These are phyloP conservation scores for Fusarium falciforme DNA, from an alignment of 2,329 filamentous ascomycete species.

Conservation along the genomic window DNA sequence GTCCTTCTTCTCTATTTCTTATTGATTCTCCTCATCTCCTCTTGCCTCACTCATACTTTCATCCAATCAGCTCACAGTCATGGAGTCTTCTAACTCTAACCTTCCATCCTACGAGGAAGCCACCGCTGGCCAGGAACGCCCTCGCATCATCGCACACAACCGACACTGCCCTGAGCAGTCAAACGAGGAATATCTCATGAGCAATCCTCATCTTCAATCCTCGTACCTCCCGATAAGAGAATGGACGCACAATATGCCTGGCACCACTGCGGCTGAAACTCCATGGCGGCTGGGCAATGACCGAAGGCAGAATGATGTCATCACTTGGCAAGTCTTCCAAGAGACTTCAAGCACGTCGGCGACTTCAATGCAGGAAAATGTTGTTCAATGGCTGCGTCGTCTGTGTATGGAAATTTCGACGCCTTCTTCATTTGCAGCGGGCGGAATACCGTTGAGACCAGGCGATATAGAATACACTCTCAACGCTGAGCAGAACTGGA, in stretches of 20 bases:
- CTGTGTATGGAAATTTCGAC: background rate
- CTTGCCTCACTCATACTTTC: background rate
- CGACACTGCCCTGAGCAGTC: background rate
- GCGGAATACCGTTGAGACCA: background rate
- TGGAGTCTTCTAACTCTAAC: background rate
- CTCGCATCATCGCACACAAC: background rate
- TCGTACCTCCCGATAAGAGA: background rate
- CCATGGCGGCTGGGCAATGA: background rate
- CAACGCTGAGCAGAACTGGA: background rate
- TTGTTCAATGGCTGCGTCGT: background rate
- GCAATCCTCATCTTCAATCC: background rate
- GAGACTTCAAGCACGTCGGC: background rate
- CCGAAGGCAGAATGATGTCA: background rate
- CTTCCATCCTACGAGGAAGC: background rate
- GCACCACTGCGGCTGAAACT: background rate
- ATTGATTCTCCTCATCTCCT: background rate
- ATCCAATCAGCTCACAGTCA: background rate
- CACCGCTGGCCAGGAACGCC: background rate
- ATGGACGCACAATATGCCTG: background rate
- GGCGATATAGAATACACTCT: background rate
- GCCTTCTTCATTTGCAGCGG: background rate
- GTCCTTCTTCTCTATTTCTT: background rate
- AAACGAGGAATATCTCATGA: background rate
- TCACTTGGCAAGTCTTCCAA: background rate
- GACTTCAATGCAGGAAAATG: background rate